Evolutionary conservation across 495 filamentous ascomycete species (phyloP), one percentile per base, ranked within the genome.

Genomic region (Penicillium ochrochloron): DNA sequence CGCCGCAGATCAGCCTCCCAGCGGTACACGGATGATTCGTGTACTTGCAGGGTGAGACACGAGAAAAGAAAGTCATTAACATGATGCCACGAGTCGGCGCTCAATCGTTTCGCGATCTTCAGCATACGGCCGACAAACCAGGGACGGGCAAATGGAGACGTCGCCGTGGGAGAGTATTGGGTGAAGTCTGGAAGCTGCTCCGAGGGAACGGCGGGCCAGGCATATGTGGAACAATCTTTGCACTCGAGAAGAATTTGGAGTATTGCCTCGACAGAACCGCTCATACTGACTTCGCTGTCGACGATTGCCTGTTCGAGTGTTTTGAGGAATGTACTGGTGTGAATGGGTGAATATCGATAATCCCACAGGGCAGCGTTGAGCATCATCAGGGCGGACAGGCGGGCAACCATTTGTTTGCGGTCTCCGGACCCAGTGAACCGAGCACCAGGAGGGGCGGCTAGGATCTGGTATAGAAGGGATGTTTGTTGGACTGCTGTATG

Each of bases 91-190:
- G 70, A 75, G 15, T 68, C 64, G 5, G 68, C 61, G 37, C 70
- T 66, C n/a, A 81, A 53, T 12, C 78, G 73, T 46, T 78, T 79
- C 1, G 74, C 76, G 59, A 81, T 68, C 53, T 80, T 81, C 51
- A 81, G 57, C 78, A 81, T 81, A 5, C 76, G 75, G 3, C 76
- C 73, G 2, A 67, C 71, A 44, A 78, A 80, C 77, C 78, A 81
- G 12, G 78, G 78, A 15, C 78, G 71, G 5, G 70, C 72, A 23
- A 65, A 76, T 9, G 73, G 67, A 9, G 74, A 72, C 15, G 58
- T 53, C 14, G 67, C 67, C 0, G 60, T 65, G 0, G 70, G 59
- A 2, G 72, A 73, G 44, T 80, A 79, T 51, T 77, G 75, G 0
- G 68, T 65, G 62, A 71, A 78, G 42, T 79, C 76, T 0, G 76